These are phyloP conservation scores for Jatropha podagrica DNA, from an alignment of 441 rosid genomes.

Conservation along the genomic window DNA sequence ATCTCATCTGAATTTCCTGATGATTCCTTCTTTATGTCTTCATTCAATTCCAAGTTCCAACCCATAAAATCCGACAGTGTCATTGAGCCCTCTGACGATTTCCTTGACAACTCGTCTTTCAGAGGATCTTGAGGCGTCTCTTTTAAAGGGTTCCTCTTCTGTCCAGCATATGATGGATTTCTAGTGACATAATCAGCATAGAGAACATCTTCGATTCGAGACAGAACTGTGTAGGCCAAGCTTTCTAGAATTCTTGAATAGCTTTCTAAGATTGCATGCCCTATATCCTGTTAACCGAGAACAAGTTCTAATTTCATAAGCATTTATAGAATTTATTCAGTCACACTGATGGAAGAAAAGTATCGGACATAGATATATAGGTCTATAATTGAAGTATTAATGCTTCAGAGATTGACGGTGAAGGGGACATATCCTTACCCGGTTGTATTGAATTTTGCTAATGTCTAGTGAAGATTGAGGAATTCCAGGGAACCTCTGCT, in stretches of 20 bases:
- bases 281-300: slow-evolving; percentile 66
- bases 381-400: no score
- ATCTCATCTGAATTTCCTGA: slow-evolving; percentile 27
- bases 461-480: slow-evolving; percentile 91
- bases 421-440: slow-evolving; percentile 35
- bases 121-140: slow-evolving; percentile 23
- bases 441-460: slow-evolving; percentile 87
- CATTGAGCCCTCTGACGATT: slow-evolving; percentile 35
- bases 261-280: slow-evolving; percentile 88
- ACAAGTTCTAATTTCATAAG: slow-evolving; percentile 8
- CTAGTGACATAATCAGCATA: slow-evolving; percentile 56
- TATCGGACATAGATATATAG: no score
- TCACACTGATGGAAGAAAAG: not conserved
- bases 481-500: slow-evolving; percentile 80
- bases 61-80: slow-evolving; percentile 87
- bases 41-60: slow-evolving; percentile 56
- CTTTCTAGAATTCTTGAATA: slow-evolving; percentile 94
- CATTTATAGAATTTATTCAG: not conserved
- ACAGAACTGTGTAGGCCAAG: slow-evolving; percentile 80
- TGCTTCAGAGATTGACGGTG: not conserved
- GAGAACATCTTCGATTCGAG: slow-evolving; percentile 85
- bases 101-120: slow-evolving; percentile 29
- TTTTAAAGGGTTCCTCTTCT: slow-evolving; percentile 30
- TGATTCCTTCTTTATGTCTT: slow-evolving; percentile 41
- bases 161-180: slow-evolving; percentile 52